phyloP scores from a whole-genome alignment of 2,329 filamentous ascomycete genomes.

The Phyllosticta citrichinensis region DNA sequence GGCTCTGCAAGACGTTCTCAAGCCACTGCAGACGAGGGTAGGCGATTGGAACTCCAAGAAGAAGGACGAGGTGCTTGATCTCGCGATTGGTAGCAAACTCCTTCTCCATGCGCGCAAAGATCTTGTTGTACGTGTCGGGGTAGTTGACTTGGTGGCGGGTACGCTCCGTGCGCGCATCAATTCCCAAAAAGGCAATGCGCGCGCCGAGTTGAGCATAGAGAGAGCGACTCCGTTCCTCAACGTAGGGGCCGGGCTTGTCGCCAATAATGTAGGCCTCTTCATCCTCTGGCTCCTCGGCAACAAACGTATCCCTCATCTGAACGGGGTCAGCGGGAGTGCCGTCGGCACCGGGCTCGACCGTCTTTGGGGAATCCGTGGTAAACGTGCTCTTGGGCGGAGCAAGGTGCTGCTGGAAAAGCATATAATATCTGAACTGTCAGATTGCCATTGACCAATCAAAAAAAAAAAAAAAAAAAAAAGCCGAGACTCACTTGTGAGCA shows the following conservation, averaged over 20 bases:
- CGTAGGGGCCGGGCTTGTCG: conserved; percentile 57
- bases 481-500: conserved; percentile 29
- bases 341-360: conserved; percentile 36
- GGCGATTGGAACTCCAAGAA: conserved; percentile 62
- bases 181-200: conserved; percentile 53
- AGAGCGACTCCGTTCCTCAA: conserved; percentile 50
- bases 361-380: conserved; percentile 60
- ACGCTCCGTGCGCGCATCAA: conserved; percentile 57
- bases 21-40: conserved; percentile 80
- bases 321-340: conserved; percentile 52
- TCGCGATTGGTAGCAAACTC: conserved; percentile 45
- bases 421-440: conserved; percentile 43
- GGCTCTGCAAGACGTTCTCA: conserved; percentile 81
- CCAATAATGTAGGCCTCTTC: conserved; percentile 74
- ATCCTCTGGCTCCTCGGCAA: conserved; percentile 46
- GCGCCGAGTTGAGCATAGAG: conserved; percentile 55
- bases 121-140: conserved; percentile 49
- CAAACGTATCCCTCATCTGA: conserved; percentile 66
- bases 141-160: conserved; percentile 94
- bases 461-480: conserved; percentile 1
- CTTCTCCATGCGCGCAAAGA: conserved; percentile 45
- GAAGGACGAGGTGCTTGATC: conserved; percentile 53
- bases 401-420: conserved; percentile 64
- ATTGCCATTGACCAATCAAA: not conserved
- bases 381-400: conserved; percentile 78